phyloP scores from a whole-genome alignment of 108 stramenopile genomes.

The Nitzschia sp. region DNA sequence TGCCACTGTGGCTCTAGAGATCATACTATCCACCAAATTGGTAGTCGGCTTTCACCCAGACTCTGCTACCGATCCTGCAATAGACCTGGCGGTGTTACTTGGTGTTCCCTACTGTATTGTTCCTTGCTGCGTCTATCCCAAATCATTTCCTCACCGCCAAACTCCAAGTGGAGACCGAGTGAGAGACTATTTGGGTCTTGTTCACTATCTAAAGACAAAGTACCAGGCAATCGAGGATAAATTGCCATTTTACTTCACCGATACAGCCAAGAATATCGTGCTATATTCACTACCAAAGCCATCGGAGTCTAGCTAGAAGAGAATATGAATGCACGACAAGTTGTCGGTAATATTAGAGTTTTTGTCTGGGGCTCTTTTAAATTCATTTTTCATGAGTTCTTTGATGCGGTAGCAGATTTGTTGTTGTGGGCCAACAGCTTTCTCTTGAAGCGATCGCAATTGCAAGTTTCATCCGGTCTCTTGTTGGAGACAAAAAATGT shows the following conservation, averaged over 20 bases:
- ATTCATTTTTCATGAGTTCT: too few relatives aligned
- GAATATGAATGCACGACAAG: not conserved
- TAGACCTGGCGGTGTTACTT: slow-evolving; percentile 67
- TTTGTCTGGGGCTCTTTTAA: too few relatives aligned
- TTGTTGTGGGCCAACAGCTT: too few relatives aligned
- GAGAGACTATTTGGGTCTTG: slow-evolving; percentile 49
- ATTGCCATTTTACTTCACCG: slow-evolving; percentile 56
- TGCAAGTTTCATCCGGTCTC: too few relatives aligned
- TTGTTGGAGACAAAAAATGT: too few relatives aligned
- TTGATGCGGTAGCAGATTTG: too few relatives aligned
- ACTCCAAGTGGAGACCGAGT: slow-evolving; percentile 24
- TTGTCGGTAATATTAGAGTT: too few relatives aligned
- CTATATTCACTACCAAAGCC: slow-evolving; percentile 58
- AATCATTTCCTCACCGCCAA: slow-evolving; percentile 60
- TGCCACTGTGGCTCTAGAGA: slow-evolving; percentile 6
- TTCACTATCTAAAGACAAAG: slow-evolving; percentile 53
- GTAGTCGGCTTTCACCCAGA: slow-evolving; percentile 92
- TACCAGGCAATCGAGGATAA: slow-evolving; percentile 25
- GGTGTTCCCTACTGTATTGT: slow-evolving; percentile 70
- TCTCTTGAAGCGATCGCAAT: too few relatives aligned
- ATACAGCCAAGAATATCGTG: slow-evolving; percentile 65
- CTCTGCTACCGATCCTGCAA: slow-evolving; percentile 78
- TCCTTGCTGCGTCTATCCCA: slow-evolving; percentile 80
- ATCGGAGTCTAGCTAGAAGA: not conserved
- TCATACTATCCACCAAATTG: slow-evolving; percentile 28